phyloP scores from a whole-genome alignment of 2,329 filamentous ascomycete genomes.

The Microsporum canis region DNA sequence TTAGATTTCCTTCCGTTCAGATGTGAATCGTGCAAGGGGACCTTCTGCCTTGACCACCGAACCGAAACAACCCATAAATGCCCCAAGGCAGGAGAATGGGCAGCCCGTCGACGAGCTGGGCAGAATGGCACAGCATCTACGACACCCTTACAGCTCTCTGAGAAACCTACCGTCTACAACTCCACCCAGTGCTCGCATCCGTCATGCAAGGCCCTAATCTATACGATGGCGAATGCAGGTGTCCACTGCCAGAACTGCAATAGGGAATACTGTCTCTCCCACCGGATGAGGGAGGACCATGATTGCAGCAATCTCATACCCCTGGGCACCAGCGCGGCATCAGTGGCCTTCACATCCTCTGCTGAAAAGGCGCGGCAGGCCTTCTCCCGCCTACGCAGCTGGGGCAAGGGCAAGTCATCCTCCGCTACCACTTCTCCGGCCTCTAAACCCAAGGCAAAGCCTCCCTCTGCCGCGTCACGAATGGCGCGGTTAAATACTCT shows the following conservation, averaged over 20 bases:
- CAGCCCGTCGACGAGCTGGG: conserved; percentile 36
- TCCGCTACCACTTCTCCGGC: conserved; percentile 53
- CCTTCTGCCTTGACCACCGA: conserved; percentile 89
- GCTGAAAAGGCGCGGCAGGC: conserved; percentile 60
- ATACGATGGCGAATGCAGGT: conserved; percentile 40
- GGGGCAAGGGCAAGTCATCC: conserved; percentile 63
- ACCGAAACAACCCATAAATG: conserved; percentile 71
- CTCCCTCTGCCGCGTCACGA: conserved; percentile 51
- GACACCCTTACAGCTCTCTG: conserved; percentile 20
- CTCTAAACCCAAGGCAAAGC: conserved; percentile 55
- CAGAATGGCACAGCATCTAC: conserved; percentile 18
- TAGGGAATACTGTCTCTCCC: conserved; percentile 41
- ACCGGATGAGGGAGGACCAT: conserved; percentile 55
- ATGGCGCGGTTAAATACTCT: conserved; percentile 61
- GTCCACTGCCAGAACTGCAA: conserved; percentile 42
- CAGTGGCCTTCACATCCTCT: conserved; percentile 21
- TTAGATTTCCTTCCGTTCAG: conserved; percentile 92
- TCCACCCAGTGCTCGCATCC: conserved; percentile 41
- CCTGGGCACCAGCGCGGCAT: conserved; percentile 39
- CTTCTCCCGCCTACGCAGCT: conserved; percentile 64
- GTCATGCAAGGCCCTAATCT: conserved; percentile 42
- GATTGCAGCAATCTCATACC: conserved; percentile 66
- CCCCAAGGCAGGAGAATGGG: conserved; percentile 50
- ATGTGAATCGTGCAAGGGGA: conserved; percentile 75
- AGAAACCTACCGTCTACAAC: conserved; percentile 46